Evolutionary conservation across 2,329 filamentous ascomycete genomes (phyloP), one percentile per base, ranked within the genome.

Genomic region (Alternaria triticina): DNA sequence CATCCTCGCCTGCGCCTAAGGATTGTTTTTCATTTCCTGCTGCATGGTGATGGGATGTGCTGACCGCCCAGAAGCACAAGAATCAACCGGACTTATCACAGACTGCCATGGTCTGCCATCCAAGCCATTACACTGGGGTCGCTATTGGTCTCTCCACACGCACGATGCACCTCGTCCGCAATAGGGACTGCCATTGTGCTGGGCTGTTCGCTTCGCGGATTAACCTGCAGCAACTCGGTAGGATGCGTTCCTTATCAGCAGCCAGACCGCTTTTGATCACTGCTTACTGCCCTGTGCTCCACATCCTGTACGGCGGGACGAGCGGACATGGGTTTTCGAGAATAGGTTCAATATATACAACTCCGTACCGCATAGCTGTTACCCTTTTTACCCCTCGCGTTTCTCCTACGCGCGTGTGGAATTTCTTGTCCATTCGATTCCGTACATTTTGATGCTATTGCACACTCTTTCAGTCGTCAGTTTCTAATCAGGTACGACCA

Each of bases 181-280:
- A 49, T 40, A 62, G 30, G 30, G 50, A 58, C 63, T 59, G 61
- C 49, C 66, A 69, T 57, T 64, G 60, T 58, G 63, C 47, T 67
- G 71, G 69, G 73, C 71, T 70, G 62, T 64, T 74, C 69, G 71
- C 70, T 72, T 72, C 61, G 55, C 62, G 60, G 61, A 65, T 67
- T 59, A 70, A 52, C 60, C 62, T 64, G 61, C 67, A 64, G 60
- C 58, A 59, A 47, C 54, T 61, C 65, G 57, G 66, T 67, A 65
- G 58, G 51, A 58, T 33, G 50, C 72, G 66, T 65, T 73, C 61
- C 76, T 79, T 79, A 79, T 78, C 76, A 71, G 70, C 54, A 64
- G 55, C 68, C 61, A 71, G 65, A 65, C 67, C 69, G 70, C 62
- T 65, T 65, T 66, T 68, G 69, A 65, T 40, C 36, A 40, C 36